phyloP scores from a whole-genome alignment of 2,329 filamentous ascomycete species.

The Aspergillus pseudoglaucus region DNA sequence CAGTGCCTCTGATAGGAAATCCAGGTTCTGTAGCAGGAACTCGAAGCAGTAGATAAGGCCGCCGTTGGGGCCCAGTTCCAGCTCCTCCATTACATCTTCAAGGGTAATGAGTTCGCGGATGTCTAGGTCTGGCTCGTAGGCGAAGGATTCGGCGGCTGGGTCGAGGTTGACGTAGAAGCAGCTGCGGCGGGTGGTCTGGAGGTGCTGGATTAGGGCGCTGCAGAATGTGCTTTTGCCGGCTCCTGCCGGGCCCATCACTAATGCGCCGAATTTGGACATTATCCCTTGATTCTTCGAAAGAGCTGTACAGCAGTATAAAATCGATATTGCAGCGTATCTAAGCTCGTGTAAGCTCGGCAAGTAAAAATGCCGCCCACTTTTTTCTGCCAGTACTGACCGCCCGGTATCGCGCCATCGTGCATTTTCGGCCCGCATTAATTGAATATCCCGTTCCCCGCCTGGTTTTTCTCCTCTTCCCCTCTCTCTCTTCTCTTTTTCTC shows the following conservation, averaged over 20 bases:
- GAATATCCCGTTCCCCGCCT: conserved; percentile 4
- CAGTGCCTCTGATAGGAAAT: conserved; percentile 80
- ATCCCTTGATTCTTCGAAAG: background rate
- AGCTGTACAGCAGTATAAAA: no score
- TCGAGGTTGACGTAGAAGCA: conserved; percentile 98
- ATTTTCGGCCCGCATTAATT: conserved; percentile 1
- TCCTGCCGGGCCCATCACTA: conserved; percentile 94
- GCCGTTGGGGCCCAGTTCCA: conserved; percentile 83
- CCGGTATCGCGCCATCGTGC: conserved; percentile 25
- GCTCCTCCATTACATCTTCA: conserved; percentile 94
- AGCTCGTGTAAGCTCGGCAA: conserved; percentile 1
- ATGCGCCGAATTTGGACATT: conserved; percentile 91
- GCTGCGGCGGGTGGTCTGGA: conserved; percentile 83
- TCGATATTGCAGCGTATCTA: no score
- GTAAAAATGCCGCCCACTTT: conserved; percentile 4
- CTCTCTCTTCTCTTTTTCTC: background rate
- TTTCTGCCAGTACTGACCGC: conserved; percentile 22
- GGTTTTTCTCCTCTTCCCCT: conserved; percentile 7
- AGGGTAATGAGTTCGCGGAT: conserved; percentile 92
- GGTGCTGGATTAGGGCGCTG: conserved; percentile 83
- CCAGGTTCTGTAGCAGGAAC: conserved; percentile 88
- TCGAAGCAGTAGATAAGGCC: conserved; percentile 96
- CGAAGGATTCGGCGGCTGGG: conserved; percentile 87
- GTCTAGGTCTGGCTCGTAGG: conserved; percentile 85
- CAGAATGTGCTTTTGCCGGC: conserved; percentile 98